Conservation (phyloP, 305 asterid species). For the Solanum hybrid region DNA sequence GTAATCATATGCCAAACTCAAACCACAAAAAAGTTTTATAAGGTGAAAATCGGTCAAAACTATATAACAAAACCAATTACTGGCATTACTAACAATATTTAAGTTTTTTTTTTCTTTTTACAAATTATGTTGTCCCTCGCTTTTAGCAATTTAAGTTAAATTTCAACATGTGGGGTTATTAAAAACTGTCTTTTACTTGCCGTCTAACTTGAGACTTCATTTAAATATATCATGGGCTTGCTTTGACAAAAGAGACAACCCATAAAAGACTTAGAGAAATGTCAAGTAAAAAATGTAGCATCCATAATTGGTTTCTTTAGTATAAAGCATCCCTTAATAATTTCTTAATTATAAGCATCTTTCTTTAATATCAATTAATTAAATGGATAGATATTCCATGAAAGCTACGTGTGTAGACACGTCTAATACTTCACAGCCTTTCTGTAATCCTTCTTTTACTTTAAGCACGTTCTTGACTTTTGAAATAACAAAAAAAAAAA, state of each 20-base stretch:
- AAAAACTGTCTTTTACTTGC: background rate
- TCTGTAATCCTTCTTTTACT: background rate
- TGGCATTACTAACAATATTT: background rate
- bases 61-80: background rate
- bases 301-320: background rate
- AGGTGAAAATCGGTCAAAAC: background rate
- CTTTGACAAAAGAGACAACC: background rate
- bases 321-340: background rate
- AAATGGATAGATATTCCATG: conserved; percentile 1
- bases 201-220: background rate
- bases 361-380: background rate
- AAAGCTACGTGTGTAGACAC: conserved; percentile 9
- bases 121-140: background rate
- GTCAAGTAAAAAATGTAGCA: background rate
- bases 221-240: background rate
- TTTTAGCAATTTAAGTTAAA: background rate
- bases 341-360: background rate
- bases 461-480: conserved; percentile 14
- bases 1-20: background rate
- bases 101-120: background rate
- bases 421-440: background rate
- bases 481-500: background rate
- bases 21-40: accelerated
- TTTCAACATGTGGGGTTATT: background rate
- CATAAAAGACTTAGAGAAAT: background rate